A percentile compares a stretch with the other conserved stretches of the same genome.
Conservation (phyloP, 2,329 filamentous ascomycete species). For the Cordyceps javanica region DNA sequence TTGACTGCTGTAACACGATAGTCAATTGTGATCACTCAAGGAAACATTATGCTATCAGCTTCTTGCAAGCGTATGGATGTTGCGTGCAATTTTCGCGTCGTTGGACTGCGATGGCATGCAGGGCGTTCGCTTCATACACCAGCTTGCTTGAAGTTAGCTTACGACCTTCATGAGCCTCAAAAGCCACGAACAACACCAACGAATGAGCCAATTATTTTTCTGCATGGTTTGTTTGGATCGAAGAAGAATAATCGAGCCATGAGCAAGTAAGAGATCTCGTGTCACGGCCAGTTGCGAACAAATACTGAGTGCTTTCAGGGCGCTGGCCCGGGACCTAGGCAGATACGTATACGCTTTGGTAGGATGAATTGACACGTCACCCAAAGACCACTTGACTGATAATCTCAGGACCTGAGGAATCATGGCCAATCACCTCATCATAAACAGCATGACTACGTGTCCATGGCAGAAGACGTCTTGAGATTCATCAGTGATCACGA, state of each 20-base stretch:
- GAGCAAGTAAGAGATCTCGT: constrained; percentile 66
- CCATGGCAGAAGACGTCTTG: constrained; percentile 78
- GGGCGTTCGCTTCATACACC: background rate
- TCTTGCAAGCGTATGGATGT: background rate
- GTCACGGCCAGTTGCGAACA: constrained; percentile 12
- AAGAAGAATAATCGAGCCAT: constrained; percentile 94
- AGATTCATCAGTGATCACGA: constrained; percentile 68
- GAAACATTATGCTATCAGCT: background rate
- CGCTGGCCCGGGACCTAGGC: constrained; percentile 71
- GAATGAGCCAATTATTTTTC: constrained; percentile 67
- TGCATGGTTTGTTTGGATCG: constrained; percentile 91
- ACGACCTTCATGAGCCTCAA: constrained; percentile 59
- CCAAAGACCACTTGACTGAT: constrained; percentile 7
- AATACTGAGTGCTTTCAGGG: constrained; percentile 43
- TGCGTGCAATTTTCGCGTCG: background rate
- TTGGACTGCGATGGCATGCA: background rate
- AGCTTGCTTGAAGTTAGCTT: constrained; percentile 40
- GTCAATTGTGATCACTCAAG: background rate
- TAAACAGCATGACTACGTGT: constrained; percentile 67
- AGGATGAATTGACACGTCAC: constrained; percentile 23
- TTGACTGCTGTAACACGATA: background rate
- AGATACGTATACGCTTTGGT: constrained; percentile 78
- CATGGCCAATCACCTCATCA: constrained; percentile 86
- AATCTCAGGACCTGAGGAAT: constrained; percentile 72
- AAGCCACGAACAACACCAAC: constrained; percentile 32